Conservation (phyloP, 208 protist genomes). For the Trypanosomatidae sp. region DNA sequence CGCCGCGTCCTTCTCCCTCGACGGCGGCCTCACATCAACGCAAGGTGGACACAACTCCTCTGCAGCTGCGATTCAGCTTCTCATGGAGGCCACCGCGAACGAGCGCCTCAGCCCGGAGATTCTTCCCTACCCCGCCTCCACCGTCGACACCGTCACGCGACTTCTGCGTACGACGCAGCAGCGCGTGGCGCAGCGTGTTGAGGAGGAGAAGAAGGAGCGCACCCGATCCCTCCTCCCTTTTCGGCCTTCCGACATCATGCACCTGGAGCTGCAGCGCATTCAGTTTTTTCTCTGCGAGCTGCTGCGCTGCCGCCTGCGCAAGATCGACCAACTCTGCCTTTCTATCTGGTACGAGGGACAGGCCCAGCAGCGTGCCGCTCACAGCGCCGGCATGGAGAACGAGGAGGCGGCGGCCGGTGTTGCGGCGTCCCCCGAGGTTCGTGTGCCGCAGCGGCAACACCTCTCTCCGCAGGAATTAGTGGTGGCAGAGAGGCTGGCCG, state of each 20-base stretch:
- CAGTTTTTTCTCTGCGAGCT: constrained; percentile 86
- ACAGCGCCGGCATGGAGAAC: not conserved
- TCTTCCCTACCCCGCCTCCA: constrained; percentile 63
- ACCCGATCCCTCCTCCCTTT: constrained; percentile 74
- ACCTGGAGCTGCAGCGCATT: constrained; percentile 71
- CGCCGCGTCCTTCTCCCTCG: constrained; percentile 2
- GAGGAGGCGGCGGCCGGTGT: not conserved
- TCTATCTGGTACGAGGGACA: constrained; percentile 73
- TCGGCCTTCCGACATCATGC: constrained; percentile 74
- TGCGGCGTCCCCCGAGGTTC: constrained; percentile 30
- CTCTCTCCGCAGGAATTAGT: constrained; percentile 65
- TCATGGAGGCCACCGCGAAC: constrained; percentile 76
- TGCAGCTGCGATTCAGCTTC: constrained; percentile 30
- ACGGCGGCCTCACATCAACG: constrained; percentile 5
- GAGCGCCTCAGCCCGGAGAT: constrained; percentile 82
- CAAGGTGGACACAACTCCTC: not conserved
- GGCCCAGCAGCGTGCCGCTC: constrained; percentile 23
- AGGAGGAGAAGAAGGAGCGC: constrained; percentile 47
- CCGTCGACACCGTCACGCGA: constrained; percentile 50
- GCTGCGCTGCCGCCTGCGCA: constrained; percentile 76
- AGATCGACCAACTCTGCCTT: constrained; percentile 70
- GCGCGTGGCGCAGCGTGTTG: constrained; percentile 35
- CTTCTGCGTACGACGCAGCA: constrained; percentile 46
- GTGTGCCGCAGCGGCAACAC: constrained; percentile 44
- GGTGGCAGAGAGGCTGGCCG: constrained; percentile 76